Evolutionary conservation across 108 stramenopile genomes (phyloP), one percentile per base, ranked within the genome.

Genomic region (Parietichytrium sp.): DNA sequence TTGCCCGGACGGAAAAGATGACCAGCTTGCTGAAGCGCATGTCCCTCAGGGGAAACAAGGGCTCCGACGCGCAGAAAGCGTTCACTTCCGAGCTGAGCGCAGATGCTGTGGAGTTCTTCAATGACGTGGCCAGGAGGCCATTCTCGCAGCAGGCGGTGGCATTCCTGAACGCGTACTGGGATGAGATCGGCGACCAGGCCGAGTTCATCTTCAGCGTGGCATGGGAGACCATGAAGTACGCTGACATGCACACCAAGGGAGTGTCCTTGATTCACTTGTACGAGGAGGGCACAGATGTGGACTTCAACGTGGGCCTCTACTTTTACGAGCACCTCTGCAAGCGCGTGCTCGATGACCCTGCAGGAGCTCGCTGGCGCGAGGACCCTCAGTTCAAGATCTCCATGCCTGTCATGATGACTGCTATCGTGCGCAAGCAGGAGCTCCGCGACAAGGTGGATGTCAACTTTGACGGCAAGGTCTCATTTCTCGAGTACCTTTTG

Each of bases 341-440:
- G 23, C 49, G 51, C 20, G 79, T 79, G n/a, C 31, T 79, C 20
- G 79, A 79, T 12, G 7, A 8, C 79, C 26, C 26, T 50, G 79
- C 49, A 29, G 79, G 79, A 48, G 1, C 2, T 8, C 48, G 26
- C 27, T 79, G 79, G 79, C 48, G 79, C 49, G 18, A 16, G 23
- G 79, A 79, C 79, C 16, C 8, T 29, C 48, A 79, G 79, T 79
- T 26, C 26, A 50, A 48, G 12, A 25, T 26, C 48, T 79, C 79
- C n/a, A 23, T 79, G 6, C 79, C 79, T 23, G 79, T 51, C 49
- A 25, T 30, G 29, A 49, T 51, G 79, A 79, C 79, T 25, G 79
- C 79, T 26, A 79, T 79, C 50, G 79, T 79, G 49, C 79, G 79
- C 50, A 79, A 79, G 79, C 23, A 51, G 26, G 79, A 79, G 79